phyloP scores from a whole-genome alignment of 805 yeast genomes.

The Kodamaea sagamina region DNA sequence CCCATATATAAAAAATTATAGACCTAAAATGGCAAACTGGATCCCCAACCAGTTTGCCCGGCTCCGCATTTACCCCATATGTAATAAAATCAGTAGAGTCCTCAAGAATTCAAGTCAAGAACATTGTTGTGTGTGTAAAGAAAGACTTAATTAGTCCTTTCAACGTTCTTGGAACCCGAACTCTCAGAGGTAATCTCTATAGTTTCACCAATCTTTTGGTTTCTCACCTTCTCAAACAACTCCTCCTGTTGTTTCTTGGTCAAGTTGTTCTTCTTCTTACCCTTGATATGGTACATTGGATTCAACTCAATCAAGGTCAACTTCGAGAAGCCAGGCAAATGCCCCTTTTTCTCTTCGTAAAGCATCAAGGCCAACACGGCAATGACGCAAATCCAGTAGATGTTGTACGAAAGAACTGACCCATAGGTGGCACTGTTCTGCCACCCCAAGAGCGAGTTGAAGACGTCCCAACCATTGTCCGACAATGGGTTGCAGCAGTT shows the following conservation, averaged over 20 bases:
- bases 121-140: slow-evolving; percentile 6
- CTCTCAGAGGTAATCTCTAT: slow-evolving; percentile 10
- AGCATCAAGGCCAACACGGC: slow-evolving; percentile 59
- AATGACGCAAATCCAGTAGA: slow-evolving; percentile 80
- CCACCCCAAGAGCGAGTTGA: slow-evolving; percentile 95
- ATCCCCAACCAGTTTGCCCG: slow-evolving; percentile 13
- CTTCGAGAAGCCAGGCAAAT: slow-evolving; percentile 66
- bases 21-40: slow-evolving; percentile 10
- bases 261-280: slow-evolving; percentile 36
- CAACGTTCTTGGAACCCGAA: slow-evolving; percentile 10
- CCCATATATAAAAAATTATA: slow-evolving; percentile 6
- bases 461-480: slow-evolving; percentile 95
- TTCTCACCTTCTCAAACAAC: slow-evolving; percentile 33
- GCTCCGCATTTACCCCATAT: slow-evolving; percentile 11
- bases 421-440: slow-evolving; percentile 95
- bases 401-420: slow-evolving; percentile 82
- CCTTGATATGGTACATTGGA: slow-evolving; percentile 38
- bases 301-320: slow-evolving; percentile 34
- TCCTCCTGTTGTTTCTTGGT: slow-evolving; percentile 34
- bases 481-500: slow-evolving; percentile 95
- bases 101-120: neutral
- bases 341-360: slow-evolving; percentile 82
- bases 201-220: slow-evolving; percentile 8
- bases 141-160: slow-evolving; percentile 2
- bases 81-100: neutral